phyloP scores from a whole-genome alignment of 2,329 filamentous ascomycete genomes.

The Pseudogymnoascus pannorum region DNA sequence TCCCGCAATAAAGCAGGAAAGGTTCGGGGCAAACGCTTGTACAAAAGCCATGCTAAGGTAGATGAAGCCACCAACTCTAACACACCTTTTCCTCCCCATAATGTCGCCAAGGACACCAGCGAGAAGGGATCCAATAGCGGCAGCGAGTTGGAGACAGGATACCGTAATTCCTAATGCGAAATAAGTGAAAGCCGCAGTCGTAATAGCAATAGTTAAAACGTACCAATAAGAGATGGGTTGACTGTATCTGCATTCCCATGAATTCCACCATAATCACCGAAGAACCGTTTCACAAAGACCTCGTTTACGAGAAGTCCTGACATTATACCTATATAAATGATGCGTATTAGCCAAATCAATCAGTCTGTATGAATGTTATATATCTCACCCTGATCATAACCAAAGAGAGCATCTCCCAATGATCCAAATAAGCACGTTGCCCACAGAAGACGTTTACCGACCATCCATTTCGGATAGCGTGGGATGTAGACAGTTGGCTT shows the following conservation, averaged over 20 bases:
- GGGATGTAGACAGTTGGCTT: slow-evolving; percentile 32
- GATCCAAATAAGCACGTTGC: slow-evolving; percentile 35
- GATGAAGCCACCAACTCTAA: slow-evolving; percentile 31
- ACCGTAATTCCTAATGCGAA: slow-evolving; percentile 26
- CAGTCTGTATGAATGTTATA: not conserved
- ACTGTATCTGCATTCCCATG: slow-evolving; percentile 27
- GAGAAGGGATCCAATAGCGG: slow-evolving; percentile 30
- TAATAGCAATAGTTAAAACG: not conserved
- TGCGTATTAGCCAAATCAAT: not conserved
- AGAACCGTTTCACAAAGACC: slow-evolving; percentile 34
- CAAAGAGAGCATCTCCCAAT: slow-evolving; percentile 35
- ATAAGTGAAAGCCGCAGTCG: not conserved
- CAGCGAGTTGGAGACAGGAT: slow-evolving; percentile 31
- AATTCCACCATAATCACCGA: slow-evolving; percentile 31
- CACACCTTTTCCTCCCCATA: slow-evolving; percentile 31
- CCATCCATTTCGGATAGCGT: slow-evolving; percentile 30
- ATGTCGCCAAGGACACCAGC: slow-evolving; percentile 32
- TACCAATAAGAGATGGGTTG: slow-evolving; percentile 32
- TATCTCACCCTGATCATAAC: slow-evolving; percentile 34
- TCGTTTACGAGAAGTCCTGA: slow-evolving; percentile 33
- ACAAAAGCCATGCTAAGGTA: slow-evolving; percentile 33
- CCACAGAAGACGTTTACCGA: slow-evolving; percentile 30
- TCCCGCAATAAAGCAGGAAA: slow-evolving; percentile 34
- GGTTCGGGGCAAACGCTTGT: slow-evolving; percentile 28
- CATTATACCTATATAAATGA: slow-evolving; percentile 31